Conservation (phyloP, 768 basidiomycete genomes). For the Trametes elegans region DNA sequence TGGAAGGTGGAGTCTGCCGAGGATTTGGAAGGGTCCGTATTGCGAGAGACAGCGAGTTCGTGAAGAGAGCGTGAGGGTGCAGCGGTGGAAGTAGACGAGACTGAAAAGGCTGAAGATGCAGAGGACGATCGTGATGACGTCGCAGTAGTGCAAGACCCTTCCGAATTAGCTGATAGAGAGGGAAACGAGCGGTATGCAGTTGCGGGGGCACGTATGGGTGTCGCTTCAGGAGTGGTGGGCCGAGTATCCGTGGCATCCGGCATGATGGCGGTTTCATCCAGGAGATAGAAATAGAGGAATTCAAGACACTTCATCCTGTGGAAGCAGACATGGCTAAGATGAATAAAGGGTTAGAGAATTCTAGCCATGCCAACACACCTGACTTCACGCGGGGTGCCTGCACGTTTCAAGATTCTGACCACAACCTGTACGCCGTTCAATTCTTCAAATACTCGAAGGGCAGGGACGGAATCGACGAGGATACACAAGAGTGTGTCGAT, state of each 20-base stretch:
- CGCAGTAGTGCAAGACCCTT: slow-evolving; percentile 5
- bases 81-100: slow-evolving; percentile 15
- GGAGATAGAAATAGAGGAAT: slow-evolving; percentile 91
- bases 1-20: slow-evolving; percentile 16
- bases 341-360: background rate
- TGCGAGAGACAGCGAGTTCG: slow-evolving; percentile 20
- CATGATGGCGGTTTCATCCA: slow-evolving; percentile 64
- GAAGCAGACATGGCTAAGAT: background rate
- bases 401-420: slow-evolving; percentile 85
- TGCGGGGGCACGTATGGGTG: slow-evolving; percentile 26
- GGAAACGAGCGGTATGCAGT: slow-evolving; percentile 29
- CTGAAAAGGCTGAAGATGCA: slow-evolving; percentile 20
- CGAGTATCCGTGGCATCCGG: slow-evolving; percentile 13
- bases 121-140: slow-evolving; percentile 14
- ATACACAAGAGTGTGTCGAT: slow-evolving; percentile 86
- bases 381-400: slow-evolving; percentile 83
- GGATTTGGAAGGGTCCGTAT: background rate
- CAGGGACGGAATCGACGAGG: slow-evolving; percentile 79
- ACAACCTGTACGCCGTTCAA: slow-evolving; percentile 75
- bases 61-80: slow-evolving; percentile 18
- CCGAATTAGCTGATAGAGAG: slow-evolving; percentile 1
- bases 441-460: slow-evolving; percentile 78
- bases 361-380: slow-evolving; percentile 57
- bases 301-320: slow-evolving; percentile 95
- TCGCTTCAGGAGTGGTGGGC: slow-evolving; percentile 16